Percentiles rank a stretch among this genome's conserved stretches.
Conservation (phyloP, 2,329 filamentous ascomycete species). For the Fusarium subglutinans region DNA sequence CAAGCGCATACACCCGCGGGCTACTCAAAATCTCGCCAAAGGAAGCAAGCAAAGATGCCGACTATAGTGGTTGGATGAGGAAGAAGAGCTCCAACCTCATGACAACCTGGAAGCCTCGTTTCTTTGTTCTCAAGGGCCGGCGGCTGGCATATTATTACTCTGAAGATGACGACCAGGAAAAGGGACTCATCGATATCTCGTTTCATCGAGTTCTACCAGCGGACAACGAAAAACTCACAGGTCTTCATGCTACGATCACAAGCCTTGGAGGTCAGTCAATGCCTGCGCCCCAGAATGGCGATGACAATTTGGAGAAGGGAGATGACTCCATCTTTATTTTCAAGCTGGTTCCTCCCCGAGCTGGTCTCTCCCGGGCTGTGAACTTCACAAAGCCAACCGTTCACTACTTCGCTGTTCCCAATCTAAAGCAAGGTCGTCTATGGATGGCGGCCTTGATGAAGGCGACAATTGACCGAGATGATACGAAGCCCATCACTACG, state of each 20-base stretch:
- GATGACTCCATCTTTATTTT: slow-evolving; percentile 91
- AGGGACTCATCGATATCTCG: slow-evolving; percentile 96
- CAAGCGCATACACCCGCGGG: slow-evolving; percentile 91
- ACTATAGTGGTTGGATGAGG: slow-evolving; percentile 99
- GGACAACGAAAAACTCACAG: slow-evolving; percentile 88
- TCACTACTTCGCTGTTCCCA: slow-evolving; percentile 97
- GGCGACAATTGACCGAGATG: slow-evolving; percentile 95
- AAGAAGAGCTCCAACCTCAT: slow-evolving; percentile 97
- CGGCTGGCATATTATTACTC: slow-evolving; percentile 96
- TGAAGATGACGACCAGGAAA: slow-evolving; percentile 90
- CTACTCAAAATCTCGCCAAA: slow-evolving; percentile 81
- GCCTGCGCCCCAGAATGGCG: slow-evolving; percentile 60
- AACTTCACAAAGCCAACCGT: slow-evolving; percentile 98
- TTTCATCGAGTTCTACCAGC: slow-evolving; percentile 96
- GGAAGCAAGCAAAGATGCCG: slow-evolving; percentile 85
- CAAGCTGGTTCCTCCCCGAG: slow-evolving; percentile 92
- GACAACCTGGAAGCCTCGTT: slow-evolving; percentile 95
- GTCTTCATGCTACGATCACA: slow-evolving; percentile 90
- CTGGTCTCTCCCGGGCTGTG: slow-evolving; percentile 87
- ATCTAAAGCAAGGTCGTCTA: slow-evolving; percentile 83
- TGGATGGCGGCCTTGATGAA: slow-evolving; percentile 99
- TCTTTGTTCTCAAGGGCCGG: slow-evolving; percentile 94
- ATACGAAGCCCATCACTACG: slow-evolving; percentile 79
- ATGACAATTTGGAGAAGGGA: slow-evolving; percentile 54
- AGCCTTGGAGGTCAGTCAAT: slow-evolving; percentile 64